Percentiles rank a stretch among this genome's conserved stretches.
Evolutionary conservation across 306 rosid genomes (phyloP).

Genomic region (Gillenia trifoliata): DNA sequence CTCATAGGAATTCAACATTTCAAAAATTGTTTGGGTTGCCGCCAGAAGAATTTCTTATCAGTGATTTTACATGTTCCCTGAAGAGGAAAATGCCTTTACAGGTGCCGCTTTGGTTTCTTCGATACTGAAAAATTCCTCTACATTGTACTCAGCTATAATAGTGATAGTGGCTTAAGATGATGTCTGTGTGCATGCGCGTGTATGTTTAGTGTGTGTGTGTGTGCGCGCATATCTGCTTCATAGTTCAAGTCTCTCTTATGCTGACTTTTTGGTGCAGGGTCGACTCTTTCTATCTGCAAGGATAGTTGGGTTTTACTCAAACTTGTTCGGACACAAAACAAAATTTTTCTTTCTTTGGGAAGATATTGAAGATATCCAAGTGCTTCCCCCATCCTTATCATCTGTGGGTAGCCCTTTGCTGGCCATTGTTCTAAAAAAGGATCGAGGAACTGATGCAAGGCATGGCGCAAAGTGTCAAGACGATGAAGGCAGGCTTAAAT

Average conservation of each 20-base stretch:
- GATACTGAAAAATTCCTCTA: background rate
- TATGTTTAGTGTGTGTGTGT: background rate
- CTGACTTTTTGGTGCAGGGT: slow-evolving; percentile 54
- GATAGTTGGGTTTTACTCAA: slow-evolving; percentile 72
- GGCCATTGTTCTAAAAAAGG: slow-evolving; percentile 55
- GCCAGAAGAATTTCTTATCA: slow-evolving; percentile 83
- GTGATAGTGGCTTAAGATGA: background rate
- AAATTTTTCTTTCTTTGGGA: slow-evolving; percentile 92
- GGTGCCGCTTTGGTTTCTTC: slow-evolving; percentile 40
- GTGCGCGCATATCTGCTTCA: background rate
- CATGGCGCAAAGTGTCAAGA: slow-evolving; percentile 82
- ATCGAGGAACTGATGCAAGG: slow-evolving; percentile 73
- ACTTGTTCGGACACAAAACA: slow-evolving; percentile 83
- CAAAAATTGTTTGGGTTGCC: slow-evolving; percentile 84
- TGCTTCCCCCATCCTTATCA: slow-evolving; percentile 64
- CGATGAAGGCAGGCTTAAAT: slow-evolving; percentile 83
- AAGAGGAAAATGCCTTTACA: slow-evolving; percentile 74
- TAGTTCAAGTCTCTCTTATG: background rate
- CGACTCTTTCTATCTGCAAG: slow-evolving; percentile 77
- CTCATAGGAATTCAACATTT: slow-evolving; percentile 80
- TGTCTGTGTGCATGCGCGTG: background rate
- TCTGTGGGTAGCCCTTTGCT: slow-evolving; percentile 79
- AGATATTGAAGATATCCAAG: slow-evolving; percentile 74
- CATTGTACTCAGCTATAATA: background rate
- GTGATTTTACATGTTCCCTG: slow-evolving; percentile 70